Percentiles rank a stretch among this genome's conserved stretches.
Evolutionary conservation across 805 yeast genomes (phyloP).

Genomic region (Henningerozyma blattae): DNA sequence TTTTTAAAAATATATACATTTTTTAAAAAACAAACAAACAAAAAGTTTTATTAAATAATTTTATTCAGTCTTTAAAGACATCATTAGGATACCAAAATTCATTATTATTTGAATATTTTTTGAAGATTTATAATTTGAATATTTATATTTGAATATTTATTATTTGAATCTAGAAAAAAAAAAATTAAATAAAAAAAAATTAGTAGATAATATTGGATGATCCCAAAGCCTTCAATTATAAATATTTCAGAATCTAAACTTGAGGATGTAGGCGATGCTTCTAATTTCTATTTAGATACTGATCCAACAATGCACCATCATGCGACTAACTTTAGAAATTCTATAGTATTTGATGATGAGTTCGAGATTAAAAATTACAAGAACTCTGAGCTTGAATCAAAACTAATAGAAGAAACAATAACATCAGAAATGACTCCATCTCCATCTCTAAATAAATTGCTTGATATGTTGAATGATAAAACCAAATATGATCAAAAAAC

Average conservation of each 20-base stretch:
- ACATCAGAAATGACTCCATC: neutral
- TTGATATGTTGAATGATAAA: neutral
- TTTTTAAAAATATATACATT: no score
- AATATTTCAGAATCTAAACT: slow-evolving; percentile 10
- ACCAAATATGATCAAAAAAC: no score
- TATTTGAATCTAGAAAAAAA: no score
- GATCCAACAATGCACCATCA: neutral
- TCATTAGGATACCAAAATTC: no score
- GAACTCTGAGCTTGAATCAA: neutral
- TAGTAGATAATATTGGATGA: no score
- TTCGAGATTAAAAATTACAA: neutral
- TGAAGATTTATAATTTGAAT: no score
- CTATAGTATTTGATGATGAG: neutral
- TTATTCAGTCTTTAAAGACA: no score
- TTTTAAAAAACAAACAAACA: no score
- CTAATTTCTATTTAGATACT: neutral
- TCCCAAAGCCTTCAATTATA: neutral
- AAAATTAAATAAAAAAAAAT: no score
- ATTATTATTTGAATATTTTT: no score
- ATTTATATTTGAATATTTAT: no score
- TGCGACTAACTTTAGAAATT: neutral
- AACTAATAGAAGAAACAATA: neutral
- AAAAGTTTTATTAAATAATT: no score
- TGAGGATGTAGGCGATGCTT: slow-evolving; percentile 20
- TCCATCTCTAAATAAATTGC: neutral